Evolutionary conservation across 768 basidiomycete genomes (phyloP), one percentile per base, ranked within the genome.

Genomic region (Phanerodontia chrysosporium): DNA sequence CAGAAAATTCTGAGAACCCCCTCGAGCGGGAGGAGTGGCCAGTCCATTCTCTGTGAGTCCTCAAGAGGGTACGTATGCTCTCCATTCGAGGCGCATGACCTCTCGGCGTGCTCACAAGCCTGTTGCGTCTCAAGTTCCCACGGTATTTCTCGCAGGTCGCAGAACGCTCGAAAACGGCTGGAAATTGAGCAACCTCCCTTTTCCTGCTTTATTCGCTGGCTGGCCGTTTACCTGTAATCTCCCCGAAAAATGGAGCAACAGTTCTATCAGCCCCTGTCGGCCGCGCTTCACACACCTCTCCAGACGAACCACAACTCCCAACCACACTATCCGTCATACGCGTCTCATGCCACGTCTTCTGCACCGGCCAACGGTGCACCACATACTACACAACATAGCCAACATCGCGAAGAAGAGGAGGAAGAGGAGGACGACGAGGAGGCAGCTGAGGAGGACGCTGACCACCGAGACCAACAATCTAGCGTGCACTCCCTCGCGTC

Each of bases 241-340:
- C 63, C 57, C 64, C 61, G 64, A 65, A 70, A 67, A 66, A 79
- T 81, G 79, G 78, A 89, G 73, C 88, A 88, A 70, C 86, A 87
- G 57, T 87, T 90, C 69, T 86, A 91, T 74, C 88, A 89, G 62
- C 86, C 89, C 27, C 79, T 91, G 65, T 91, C 89, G 57, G 86
- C 89, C 76, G 89, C 89, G 45, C 78, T 91, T 39, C 77, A 87
- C 69, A 85, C 84, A 0, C 86, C 83, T 46, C 55, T 52, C 42
- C 51, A 64, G 65, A 27, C 62, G 51, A 45, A 64, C 69, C 51
- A 54, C 67, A 32, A 58, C 65, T 57, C 67, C 28, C 70, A 62
- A 35, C 67, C 58, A 32, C 63, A 62, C 39, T 72, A 70, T 58
- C 62, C 55, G 3, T 24, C 75, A 70, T 68, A 72, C 44, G 35